A percentile compares a stretch with the other conserved stretches of the same genome.
Conservation (phyloP, 2,329 filamentous ascomycete species). For the Phyllosticta citrichinensis region DNA sequence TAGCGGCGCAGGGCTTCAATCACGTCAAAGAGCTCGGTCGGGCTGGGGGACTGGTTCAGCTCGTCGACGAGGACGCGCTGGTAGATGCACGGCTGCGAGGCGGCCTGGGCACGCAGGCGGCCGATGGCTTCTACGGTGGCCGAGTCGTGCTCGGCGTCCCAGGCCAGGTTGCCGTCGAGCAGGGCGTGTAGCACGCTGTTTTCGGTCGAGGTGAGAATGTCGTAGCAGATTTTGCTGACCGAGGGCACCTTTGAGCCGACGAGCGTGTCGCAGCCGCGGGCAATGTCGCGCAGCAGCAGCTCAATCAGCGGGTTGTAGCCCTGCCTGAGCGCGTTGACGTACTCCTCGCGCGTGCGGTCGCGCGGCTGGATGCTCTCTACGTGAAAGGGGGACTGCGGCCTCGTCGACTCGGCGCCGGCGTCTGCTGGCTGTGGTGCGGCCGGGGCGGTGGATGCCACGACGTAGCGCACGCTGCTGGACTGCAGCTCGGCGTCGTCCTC, state of each 20-base stretch:
- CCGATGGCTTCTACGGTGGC: conserved; percentile 1
- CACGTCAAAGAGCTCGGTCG: conserved; percentile 10
- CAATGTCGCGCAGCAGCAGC: conserved; percentile 8
- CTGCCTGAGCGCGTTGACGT: conserved; percentile 8
- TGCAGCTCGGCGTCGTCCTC: conserved; percentile 9
- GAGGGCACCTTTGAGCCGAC: conserved; percentile 7
- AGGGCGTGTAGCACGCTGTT: conserved; percentile 11
- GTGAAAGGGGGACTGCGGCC: conserved; percentile 4
- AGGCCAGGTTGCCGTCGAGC: conserved; percentile 11
- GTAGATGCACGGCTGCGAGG: conserved; percentile 9
- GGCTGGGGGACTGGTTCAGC: conserved; percentile 9
- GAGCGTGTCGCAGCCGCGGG: conserved; percentile 1
- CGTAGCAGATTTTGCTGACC: conserved; percentile 11
- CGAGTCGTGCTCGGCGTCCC: conserved; percentile 10
- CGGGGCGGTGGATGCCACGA: background rate
- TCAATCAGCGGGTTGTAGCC: conserved; percentile 11
- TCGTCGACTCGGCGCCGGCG: background rate
- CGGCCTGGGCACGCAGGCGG: conserved; percentile 6
- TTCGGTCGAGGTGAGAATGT: conserved; percentile 10
- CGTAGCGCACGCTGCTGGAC: conserved; percentile 5
- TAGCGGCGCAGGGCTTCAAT: conserved; percentile 9
- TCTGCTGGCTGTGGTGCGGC: background rate
- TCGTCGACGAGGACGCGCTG: conserved; percentile 11
- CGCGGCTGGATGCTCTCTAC: conserved; percentile 7
- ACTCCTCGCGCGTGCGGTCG: conserved; percentile 11